These are phyloP conservation scores for Xenoacremonium recifei DNA, from an alignment of 2,329 filamentous ascomycete species.

Conservation along the genomic window DNA sequence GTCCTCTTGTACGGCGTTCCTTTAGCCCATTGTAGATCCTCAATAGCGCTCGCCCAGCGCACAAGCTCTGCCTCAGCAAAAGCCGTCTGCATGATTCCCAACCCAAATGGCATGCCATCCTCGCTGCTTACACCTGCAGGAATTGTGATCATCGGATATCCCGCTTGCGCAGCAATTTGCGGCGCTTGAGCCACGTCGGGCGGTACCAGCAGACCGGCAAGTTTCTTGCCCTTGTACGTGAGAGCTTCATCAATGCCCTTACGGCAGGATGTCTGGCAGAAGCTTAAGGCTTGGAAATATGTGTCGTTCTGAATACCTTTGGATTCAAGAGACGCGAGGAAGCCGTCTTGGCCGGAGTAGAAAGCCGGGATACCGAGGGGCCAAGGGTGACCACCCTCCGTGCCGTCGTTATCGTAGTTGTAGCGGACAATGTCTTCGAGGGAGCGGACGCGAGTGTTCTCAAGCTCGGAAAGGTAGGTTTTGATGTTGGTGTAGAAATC, in stretches of 20 bases:
- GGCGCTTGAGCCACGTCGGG: constrained; percentile 66
- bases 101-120: constrained; percentile 59
- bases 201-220: constrained; percentile 67
- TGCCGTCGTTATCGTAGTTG: constrained; percentile 62
- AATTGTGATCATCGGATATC: constrained; percentile 70
- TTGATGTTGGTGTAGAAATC: constrained; percentile 65
- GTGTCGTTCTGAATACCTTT: constrained; percentile 62
- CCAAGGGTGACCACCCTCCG: constrained; percentile 63
- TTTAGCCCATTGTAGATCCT: constrained; percentile 50
- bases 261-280: constrained; percentile 57
- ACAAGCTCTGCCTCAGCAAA: constrained; percentile 59
- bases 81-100: constrained; percentile 59
- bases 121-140: constrained; percentile 58
- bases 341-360: constrained; percentile 68
- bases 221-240: constrained; percentile 37
- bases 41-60: constrained; percentile 62
- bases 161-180: constrained; percentile 72
- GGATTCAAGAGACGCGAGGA: constrained; percentile 60
- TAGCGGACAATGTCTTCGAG: constrained; percentile 66
- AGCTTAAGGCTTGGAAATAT: constrained; percentile 66
- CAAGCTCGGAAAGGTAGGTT: constrained; percentile 60
- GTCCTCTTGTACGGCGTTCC: constrained; percentile 46
- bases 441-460: constrained; percentile 57
- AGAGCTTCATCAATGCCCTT: constrained; percentile 71
- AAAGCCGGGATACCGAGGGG: constrained; percentile 59